Percentiles rank a stretch among this genome's conserved stretches.
Evolutionary conservation across 78 protist species (phyloP).

Genomic region (Bigelowiella natans): DNA sequence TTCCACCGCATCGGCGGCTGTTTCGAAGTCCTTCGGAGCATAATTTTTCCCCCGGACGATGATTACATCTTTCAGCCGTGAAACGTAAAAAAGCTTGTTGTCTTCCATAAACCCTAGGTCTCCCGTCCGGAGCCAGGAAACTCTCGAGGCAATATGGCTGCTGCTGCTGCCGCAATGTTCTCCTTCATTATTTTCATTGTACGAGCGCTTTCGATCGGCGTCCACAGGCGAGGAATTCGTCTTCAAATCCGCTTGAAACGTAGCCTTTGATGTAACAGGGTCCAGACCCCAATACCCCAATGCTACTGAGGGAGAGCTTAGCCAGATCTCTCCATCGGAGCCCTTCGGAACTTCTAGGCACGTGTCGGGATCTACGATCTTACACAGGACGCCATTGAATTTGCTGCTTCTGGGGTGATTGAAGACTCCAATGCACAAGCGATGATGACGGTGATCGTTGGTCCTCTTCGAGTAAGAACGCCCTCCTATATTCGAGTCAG

Average conservation of each 20-base stretch:
- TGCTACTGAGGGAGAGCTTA: not conserved
- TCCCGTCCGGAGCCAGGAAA: conserved; percentile 23
- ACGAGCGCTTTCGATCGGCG: conserved; percentile 18
- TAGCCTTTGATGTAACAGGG: not conserved
- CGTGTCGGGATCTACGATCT: not conserved
- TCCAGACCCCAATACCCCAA: not conserved
- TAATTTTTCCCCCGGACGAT: conserved; percentile 8
- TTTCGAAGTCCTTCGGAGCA: conserved; percentile 13
- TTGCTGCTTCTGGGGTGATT: not conserved
- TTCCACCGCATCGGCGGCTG: not conserved
- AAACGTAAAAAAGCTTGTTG: not conserved
- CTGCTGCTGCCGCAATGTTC: too few species aligned
- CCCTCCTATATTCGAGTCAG: not conserved
- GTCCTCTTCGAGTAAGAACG: not conserved
- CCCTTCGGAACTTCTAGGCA: not conserved
- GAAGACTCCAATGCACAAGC: too few species aligned
- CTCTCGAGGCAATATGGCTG: too few species aligned
- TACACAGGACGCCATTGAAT: not conserved
- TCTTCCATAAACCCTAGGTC: conserved; percentile 14
- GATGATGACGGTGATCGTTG: too few species aligned
- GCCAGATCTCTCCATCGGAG: conserved; percentile 19
- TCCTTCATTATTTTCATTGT: too few species aligned
- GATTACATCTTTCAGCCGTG: conserved; percentile 25
- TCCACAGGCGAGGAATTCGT: not conserved
- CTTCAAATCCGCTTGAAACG: not conserved